phyloP scores from a whole-genome alignment of 768 basidiomycete species.

The Termitomyces sp. region DNA sequence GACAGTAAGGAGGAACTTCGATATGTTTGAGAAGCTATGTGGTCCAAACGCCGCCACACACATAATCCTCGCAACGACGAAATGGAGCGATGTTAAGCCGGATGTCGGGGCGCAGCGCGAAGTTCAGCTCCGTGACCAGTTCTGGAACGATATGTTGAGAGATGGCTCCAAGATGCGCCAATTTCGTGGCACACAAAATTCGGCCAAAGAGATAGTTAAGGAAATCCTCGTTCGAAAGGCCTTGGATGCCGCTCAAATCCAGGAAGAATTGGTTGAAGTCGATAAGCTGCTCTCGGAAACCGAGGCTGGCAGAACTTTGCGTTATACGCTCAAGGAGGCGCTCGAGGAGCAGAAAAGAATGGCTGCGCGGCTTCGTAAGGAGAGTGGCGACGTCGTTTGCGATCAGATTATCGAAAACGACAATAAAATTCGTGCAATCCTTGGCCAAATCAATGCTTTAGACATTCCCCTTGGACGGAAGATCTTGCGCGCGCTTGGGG shows the following conservation, averaged over 20 bases:
- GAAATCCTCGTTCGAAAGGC: constrained; percentile 14
- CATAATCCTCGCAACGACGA: constrained; percentile 25
- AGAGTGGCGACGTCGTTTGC: constrained; percentile 12
- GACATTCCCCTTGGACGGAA: constrained; percentile 24
- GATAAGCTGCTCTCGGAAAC: constrained; percentile 23
- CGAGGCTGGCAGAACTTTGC: constrained; percentile 19
- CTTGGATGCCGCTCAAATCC: constrained; percentile 23
- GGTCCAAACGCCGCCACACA: constrained; percentile 10
- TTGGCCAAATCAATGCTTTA: constrained; percentile 22
- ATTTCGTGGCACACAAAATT: constrained; percentile 19
- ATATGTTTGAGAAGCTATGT: constrained; percentile 17
- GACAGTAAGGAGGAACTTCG: constrained; percentile 18
- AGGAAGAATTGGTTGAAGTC: constrained; percentile 25
- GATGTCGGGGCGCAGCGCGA: constrained; percentile 26
- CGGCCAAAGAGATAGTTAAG: constrained; percentile 29
- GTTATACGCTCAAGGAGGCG: constrained; percentile 18
- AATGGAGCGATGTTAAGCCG: constrained; percentile 33
- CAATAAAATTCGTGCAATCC: constrained; percentile 20
- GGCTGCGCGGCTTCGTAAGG: constrained; percentile 10
- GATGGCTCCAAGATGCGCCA: constrained; percentile 26
- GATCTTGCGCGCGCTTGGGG: background rate
- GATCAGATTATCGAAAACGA: constrained; percentile 20
- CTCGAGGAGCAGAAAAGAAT: constrained; percentile 12
- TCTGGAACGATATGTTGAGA: constrained; percentile 29
- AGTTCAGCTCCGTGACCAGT: constrained; percentile 25